Base-by-base conservation (phyloP, 2,329 filamentous ascomycete species). In the Microdochium trichocladiopsis region DNA sequence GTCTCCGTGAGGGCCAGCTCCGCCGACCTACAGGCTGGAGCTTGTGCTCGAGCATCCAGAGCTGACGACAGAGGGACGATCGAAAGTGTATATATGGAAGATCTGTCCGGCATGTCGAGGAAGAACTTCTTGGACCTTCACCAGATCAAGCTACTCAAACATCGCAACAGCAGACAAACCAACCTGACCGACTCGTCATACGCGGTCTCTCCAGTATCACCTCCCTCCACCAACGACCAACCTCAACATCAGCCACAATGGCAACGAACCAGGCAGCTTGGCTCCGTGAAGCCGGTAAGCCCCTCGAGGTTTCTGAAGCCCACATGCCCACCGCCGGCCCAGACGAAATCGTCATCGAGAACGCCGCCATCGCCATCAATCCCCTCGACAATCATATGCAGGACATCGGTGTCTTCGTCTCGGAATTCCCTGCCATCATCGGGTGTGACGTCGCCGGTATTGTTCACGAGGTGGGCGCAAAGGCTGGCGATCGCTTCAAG, bases 381-480 rank as follows among this genome's bases (percentile, higher is more conserved):
- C 47, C 58, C 58, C n/a, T 65, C 14, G 63, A 66, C 53, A 57
- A 53, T 25, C 58, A 61, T 37, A 62, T 65, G 55, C 61, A 60
- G 43, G 61, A 66, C 14, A 31, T 25, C 2, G 68, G 66, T 23
- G 59, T 70, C 25, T 64, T 72, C 43, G 51, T 71, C 12, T 56
- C 70, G 56, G 62, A 62, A 50, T 66, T 57, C 55, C 63, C 63
- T 8, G 51, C 58, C 25, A 55, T 65, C 28, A 55, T 64, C 16
- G 66, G 66, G 25, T 62, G 59, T 48, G 66, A 68, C 51, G 58
- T 63, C 4, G 66, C 66, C 25, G 66, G 66, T 16, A 57, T 60
- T n/a, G 61, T 67, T 3, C 37, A 60, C 45, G 54, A 62, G 31
- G 58, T 66, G n/a, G 63, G 64, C 31, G 24, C 57, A 2, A 55